Evolutionary conservation across 176 grass and related monocot genomes (phyloP).

Genomic region (Oryza australiensis): DNA sequence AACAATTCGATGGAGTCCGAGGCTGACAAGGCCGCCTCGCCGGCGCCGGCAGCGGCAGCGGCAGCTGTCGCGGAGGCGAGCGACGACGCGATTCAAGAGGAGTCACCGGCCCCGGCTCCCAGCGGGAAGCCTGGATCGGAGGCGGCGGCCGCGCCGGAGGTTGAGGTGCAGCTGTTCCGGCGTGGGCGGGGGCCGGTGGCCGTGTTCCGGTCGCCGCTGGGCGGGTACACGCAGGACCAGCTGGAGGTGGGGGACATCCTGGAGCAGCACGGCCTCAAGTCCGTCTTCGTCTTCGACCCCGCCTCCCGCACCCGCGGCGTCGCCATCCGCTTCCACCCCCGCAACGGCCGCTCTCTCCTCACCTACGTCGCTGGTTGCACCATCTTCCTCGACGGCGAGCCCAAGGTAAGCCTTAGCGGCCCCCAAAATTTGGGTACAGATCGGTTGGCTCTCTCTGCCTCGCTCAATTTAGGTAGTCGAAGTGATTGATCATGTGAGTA

Average conservation of each 20-base stretch:
- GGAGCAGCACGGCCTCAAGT: slow-evolving; percentile 82
- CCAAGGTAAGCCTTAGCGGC: slow-evolving; percentile 57
- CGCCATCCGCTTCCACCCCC: slow-evolving; percentile 72
- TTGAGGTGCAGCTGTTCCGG: slow-evolving; percentile 79
- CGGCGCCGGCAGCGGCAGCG: slow-evolving; percentile 11
- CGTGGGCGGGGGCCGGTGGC: slow-evolving; percentile 61
- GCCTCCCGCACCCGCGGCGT: slow-evolving; percentile 60
- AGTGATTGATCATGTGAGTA: not conserved
- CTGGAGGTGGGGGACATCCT: slow-evolving; percentile 88
- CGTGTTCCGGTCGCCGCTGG: slow-evolving; percentile 67
- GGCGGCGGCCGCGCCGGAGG: slow-evolving; percentile 53
- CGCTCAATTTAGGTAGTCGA: not conserved
- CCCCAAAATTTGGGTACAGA: not conserved
- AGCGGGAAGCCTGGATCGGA: slow-evolving; percentile 54
- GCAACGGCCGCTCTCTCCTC: slow-evolving; percentile 82
- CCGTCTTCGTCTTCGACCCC: slow-evolving; percentile 70
- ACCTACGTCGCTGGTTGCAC: slow-evolving; percentile 61
- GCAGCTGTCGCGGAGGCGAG: slow-evolving; percentile 9
- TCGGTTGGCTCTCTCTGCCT: slow-evolving; percentile 13
- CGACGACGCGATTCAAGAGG: slow-evolving; percentile 47
- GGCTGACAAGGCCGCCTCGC: slow-evolving; percentile 6
- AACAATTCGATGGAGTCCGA: slow-evolving; percentile 34
- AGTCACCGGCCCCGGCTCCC: slow-evolving; percentile 9
- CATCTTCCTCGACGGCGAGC: slow-evolving; percentile 83
- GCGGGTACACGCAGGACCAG: slow-evolving; percentile 85